These are phyloP conservation scores for Agapanthus africanus DNA, from an alignment of 106 monocot species.

Conservation along the genomic window DNA sequence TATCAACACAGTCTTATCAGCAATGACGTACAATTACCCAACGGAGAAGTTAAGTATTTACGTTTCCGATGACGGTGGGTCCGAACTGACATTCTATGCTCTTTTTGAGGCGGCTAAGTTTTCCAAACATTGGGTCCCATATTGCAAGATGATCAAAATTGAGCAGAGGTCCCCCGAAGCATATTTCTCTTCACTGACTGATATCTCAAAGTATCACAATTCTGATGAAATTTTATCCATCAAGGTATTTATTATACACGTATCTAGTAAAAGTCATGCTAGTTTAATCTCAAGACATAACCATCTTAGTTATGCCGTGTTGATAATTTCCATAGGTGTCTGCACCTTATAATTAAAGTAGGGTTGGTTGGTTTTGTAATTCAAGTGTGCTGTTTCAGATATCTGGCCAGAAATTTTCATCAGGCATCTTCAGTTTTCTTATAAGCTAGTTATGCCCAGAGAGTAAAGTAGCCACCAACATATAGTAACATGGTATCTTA, in stretches of 20 bases:
- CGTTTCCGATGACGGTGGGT: conserved; percentile 73
- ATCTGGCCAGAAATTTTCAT: no score
- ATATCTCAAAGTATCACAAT: not conserved
- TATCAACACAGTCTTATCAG: conserved; percentile 58
- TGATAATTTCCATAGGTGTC: no score
- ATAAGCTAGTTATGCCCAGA: no score
- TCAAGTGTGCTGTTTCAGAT: no score
- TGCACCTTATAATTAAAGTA: no score
- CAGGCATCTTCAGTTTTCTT: no score
- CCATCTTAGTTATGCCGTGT: no score
- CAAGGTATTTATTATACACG: conserved; percentile 24
- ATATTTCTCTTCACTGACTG: conserved; percentile 28
- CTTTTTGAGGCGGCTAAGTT: conserved; percentile 56
- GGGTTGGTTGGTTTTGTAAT: no score
- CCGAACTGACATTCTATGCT: conserved; percentile 72
- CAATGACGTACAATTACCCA: conserved; percentile 67
- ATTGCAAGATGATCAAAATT: conserved; percentile 49
- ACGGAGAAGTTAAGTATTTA: conserved; percentile 57
- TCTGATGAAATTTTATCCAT: conserved; percentile 26
- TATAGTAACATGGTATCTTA: no score
- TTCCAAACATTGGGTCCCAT: conserved; percentile 63
- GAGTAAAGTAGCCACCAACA: no score
- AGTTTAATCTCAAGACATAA: no score
- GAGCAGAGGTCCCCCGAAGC: conserved; percentile 58
- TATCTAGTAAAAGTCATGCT: not conserved